These are phyloP conservation scores for Kodamaea jinghongensis DNA, from an alignment of 805 yeast species.

Conservation along the genomic window DNA sequence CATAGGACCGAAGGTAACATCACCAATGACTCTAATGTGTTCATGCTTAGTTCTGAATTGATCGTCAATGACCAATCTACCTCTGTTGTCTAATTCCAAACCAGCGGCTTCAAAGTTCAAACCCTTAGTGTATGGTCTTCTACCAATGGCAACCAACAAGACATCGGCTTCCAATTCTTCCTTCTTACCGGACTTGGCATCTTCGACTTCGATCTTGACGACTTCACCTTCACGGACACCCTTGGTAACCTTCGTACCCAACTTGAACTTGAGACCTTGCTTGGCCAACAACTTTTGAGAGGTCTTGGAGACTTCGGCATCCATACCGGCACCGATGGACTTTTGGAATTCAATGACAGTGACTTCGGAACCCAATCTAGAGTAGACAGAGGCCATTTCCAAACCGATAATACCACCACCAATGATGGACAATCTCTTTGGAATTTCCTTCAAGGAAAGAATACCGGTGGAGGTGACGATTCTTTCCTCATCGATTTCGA, in stretches of 20 bases:
- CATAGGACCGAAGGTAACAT: slow-evolving; percentile 98
- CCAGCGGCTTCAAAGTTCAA: slow-evolving; percentile 86
- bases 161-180: slow-evolving; percentile 86
- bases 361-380: slow-evolving; percentile 92
- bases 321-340: slow-evolving; percentile 98
- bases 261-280: slow-evolving; percentile 93
- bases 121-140: slow-evolving; percentile 95
- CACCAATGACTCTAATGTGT: slow-evolving; percentile 97
- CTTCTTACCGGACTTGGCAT: slow-evolving; percentile 79
- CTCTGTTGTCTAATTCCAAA: slow-evolving; percentile 85
- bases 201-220: slow-evolving; percentile 85
- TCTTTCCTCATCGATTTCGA: slow-evolving; percentile 92
- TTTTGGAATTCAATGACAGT: slow-evolving; percentile 89
- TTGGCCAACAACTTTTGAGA: slow-evolving; percentile 87
- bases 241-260: slow-evolving; percentile 84
- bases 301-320: slow-evolving; percentile 86
- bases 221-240: slow-evolving; percentile 87
- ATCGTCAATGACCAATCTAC: slow-evolving; percentile 90
- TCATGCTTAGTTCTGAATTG: slow-evolving; percentile 90
- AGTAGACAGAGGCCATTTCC: slow-evolving; percentile 98
- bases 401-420: slow-evolving; percentile 99
- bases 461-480: slow-evolving; percentile 96
- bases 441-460: slow-evolving; percentile 78
- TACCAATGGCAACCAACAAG: slow-evolving; percentile 94
- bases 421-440: slow-evolving; percentile 86